phyloP scores from a whole-genome alignment of 306 rosid species.

The Sophora flavescens region DNA sequence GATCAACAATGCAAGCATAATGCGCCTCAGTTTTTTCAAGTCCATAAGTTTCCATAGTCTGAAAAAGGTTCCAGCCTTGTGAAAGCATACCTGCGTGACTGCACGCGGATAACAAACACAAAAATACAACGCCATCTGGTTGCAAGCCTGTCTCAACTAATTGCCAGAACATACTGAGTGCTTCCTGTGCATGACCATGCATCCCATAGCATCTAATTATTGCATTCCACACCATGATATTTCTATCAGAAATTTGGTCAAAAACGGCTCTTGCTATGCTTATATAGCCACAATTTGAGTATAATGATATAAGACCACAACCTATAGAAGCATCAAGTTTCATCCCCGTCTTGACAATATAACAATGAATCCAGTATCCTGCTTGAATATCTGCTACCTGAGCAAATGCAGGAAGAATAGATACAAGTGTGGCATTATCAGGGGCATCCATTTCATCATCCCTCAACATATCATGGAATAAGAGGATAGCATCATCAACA shows the following conservation, averaged over 20 bases:
- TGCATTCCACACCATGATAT: constrained; percentile 65
- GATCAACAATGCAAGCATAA: constrained; percentile 86
- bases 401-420: constrained; percentile 71
- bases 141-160: constrained; percentile 53
- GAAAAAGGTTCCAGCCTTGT: constrained; percentile 66
- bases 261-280: constrained; percentile 66
- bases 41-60: constrained; percentile 65
- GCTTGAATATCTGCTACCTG: constrained; percentile 63
- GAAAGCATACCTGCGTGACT: constrained; percentile 76
- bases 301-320: constrained; percentile 72
- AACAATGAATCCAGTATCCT: constrained; percentile 78
- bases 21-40: constrained; percentile 67
- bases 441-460: constrained; percentile 49
- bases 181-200: constrained; percentile 70
- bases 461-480: constrained; percentile 60
- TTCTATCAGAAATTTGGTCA: constrained; percentile 54
- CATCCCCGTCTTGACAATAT: constrained; percentile 65
- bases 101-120: constrained; percentile 73
- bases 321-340: constrained; percentile 63
- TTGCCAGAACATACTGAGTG: constrained; percentile 61
- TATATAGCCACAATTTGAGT: constrained; percentile 72
- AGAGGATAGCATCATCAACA: constrained; percentile 58
- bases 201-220: constrained; percentile 82
- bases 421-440: constrained; percentile 69
- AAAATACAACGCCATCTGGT: constrained; percentile 65